Evolutionary conservation across 352 stramenopile genomes (phyloP), one percentile per base, ranked within the genome.

Genomic region (Globisporangium cederbergense): DNA sequence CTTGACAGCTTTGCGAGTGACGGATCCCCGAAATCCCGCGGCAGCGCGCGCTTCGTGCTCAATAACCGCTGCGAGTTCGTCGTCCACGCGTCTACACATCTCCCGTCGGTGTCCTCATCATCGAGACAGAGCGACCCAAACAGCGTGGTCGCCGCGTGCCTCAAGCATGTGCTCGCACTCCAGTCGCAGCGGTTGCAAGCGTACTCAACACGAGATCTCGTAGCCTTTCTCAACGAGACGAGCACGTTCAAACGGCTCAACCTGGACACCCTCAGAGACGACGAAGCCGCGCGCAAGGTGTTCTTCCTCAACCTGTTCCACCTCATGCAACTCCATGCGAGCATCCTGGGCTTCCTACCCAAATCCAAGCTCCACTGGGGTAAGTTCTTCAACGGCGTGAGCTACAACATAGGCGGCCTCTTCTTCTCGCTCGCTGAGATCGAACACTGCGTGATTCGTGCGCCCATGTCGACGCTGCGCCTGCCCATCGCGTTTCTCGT

Each of bases 261-360:
- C 32, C 9, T 80, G 32, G 42, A 60, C 7, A 2, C 58, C 1
- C 28, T 84, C 10, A n/a, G 62, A 3, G 20, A 61, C 13, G 51
- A 70, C 30, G 64, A 75, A 13, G 34, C 62, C 11, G 57, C 67
- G 46, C 65, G 66, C 22, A 81, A 80, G 40, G 74, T 71, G 8
- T 85, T 83, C 28, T 74, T 88, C 53, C 49, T 89, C n/a, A 89
- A 88, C 54, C 36, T 89, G 42, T 88, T 79, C 53, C 80, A 89
- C 40, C 43, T 86, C 13, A 64, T 85, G 34, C 43, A 85, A 32
- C 14, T 88, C 2, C 77, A 89, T 52, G 59, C 72, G 6, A 76
- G 65, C 42, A 63, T 89, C 14, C 49, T 88, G 4, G 74, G 69
- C 1, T 60, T 88, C 22, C 47, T 86, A 1, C 78, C 76, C 10